phyloP scores from a whole-genome alignment of 495 filamentous ascomycete genomes.

The Trichoderma reesei region DNA sequence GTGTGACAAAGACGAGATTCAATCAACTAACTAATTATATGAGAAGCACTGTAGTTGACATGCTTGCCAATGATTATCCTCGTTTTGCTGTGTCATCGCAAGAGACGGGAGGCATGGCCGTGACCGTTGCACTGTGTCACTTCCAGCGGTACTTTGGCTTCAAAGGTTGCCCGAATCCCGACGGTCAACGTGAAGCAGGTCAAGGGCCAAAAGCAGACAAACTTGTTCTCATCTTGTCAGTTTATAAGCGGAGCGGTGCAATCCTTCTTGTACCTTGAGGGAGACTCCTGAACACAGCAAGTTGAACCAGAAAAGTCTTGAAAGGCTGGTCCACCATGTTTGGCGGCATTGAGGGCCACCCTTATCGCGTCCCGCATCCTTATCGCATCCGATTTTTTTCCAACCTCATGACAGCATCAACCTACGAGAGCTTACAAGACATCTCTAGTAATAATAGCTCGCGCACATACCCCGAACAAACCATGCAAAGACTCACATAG shows the following conservation, averaged over 20 bases:
- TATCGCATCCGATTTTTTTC: conserved; percentile 8
- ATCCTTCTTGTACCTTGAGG: too few species aligned
- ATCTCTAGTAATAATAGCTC: background rate
- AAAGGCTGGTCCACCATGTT: background rate
- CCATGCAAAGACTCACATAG: background rate
- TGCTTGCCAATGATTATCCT: background rate
- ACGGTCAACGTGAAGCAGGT: too few species aligned
- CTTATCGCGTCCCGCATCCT: conserved; percentile 8
- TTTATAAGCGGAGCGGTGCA: too few species aligned
- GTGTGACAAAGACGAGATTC: background rate
- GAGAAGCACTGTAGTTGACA: background rate
- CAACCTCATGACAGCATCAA: background rate
- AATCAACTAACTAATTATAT: background rate
- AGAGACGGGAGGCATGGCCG: background rate
- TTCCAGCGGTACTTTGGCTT: too few species aligned
- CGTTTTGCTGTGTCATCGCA: background rate
- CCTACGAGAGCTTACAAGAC: background rate
- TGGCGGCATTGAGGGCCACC: background rate
- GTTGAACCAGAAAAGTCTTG: background rate
- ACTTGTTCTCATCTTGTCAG: too few species aligned
- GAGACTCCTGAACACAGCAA: too few species aligned
- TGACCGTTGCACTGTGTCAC: too few species aligned
- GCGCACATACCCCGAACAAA: background rate
- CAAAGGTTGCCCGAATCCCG: too few species aligned
- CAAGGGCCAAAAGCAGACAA: too few species aligned